Percentiles rank a stretch among this genome's conserved stretches.
These are phyloP conservation scores for Cystobasidium onofrii DNA, from an alignment of 768 basidiomycete genomes.

Conservation along the genomic window DNA sequence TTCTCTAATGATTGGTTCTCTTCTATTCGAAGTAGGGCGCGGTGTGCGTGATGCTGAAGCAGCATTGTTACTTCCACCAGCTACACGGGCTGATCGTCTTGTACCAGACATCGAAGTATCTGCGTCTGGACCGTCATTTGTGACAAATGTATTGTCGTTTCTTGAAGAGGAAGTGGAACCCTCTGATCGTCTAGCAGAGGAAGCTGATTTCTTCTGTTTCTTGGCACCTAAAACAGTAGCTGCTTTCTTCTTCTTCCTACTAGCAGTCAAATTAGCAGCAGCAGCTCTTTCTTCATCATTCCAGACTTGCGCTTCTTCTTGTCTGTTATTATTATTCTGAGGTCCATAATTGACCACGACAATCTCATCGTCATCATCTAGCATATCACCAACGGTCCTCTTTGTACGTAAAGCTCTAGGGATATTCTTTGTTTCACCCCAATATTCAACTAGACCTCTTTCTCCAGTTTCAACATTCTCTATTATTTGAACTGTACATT, in stretches of 20 bases:
- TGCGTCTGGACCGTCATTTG: neutral
- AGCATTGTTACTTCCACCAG: neutral
- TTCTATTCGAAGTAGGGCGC: neutral
- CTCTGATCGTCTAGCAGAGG: neutral
- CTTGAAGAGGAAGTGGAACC: neutral
- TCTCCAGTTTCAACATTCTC: neutral
- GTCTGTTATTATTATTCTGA: no score
- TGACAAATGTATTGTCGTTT: neutral
- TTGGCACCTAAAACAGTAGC: neutral
- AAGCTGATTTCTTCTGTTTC: neutral
- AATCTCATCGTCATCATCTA: neutral
- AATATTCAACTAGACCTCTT: neutral
- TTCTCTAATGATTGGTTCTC: neutral
- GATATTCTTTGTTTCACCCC: neutral
- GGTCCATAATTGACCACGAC: neutral
- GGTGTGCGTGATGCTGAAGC: neutral
- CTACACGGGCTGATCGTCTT: neutral
- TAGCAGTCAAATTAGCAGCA: neutral
- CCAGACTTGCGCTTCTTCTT: neutral
- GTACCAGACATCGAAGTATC: neutral
- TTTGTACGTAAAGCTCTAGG: neutral
- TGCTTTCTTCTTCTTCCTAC: neutral
- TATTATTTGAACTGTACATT: neutral
- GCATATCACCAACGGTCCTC: neutral
- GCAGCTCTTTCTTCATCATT: neutral